Conservation (phyloP, 352 stramenopile genomes). For the Sclerospora graminicola region DNA sequence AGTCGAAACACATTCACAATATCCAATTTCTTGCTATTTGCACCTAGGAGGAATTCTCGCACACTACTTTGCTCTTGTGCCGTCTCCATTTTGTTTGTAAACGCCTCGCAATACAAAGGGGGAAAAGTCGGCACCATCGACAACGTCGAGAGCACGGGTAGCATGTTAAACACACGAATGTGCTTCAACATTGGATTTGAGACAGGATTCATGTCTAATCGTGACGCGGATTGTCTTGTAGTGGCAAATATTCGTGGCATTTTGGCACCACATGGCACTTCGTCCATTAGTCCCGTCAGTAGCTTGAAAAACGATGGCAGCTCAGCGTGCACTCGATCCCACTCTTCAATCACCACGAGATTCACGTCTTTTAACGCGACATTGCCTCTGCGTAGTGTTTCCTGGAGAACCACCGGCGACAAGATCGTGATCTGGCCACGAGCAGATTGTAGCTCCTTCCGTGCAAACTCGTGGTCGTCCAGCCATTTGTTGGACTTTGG, state of each 20-base stretch:
- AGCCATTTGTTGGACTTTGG: conserved; percentile 13
- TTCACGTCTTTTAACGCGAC: conserved; percentile 23
- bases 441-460: conserved; percentile 11
- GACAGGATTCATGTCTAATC: conserved; percentile 32
- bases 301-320: conserved; percentile 52
- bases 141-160: conserved; percentile 27
- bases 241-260: conserved; percentile 53
- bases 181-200: conserved; percentile 50
- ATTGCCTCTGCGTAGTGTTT: conserved; percentile 20
- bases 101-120: conserved; percentile 45
- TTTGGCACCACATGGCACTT: conserved; percentile 1
- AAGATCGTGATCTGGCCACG: conserved; percentile 29
- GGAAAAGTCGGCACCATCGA: conserved; percentile 19
- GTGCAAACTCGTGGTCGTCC: conserved; percentile 11
- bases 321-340: conserved; percentile 50
- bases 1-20: conserved; percentile 48
- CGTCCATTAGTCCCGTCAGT: conserved; percentile 9
- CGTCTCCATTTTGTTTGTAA: conserved; percentile 10
- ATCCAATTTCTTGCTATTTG: conserved; percentile 61
- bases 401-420: conserved; percentile 35
- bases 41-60: conserved; percentile 54
- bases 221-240: conserved; percentile 34
- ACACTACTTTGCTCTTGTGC: conserved; percentile 13
- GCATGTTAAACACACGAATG: conserved; percentile 51
- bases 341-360: conserved; percentile 52